Conservation (phyloP, 345 rosid genomes). For the Eucalyptus grandis region DNA sequence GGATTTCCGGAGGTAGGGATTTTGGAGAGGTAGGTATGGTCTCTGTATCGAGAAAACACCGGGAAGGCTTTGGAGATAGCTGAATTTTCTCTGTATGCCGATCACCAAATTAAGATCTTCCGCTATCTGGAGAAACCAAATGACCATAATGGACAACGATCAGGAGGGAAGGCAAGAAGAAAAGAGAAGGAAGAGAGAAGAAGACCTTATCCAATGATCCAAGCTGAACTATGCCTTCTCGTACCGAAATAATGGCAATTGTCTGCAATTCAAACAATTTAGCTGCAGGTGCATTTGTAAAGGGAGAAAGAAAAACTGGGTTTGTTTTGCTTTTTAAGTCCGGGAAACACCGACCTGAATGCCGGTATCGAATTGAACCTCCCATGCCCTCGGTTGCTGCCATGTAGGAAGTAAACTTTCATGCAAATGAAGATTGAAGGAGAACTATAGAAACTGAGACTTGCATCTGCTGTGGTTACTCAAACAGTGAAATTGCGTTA, state of each 20-base stretch:
- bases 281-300: not conserved
- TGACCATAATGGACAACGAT: not conserved
- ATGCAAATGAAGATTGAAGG: not conserved
- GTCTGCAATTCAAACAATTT: conserved; percentile 29
- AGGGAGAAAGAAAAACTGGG: not conserved
- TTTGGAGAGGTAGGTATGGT: conserved; percentile 34
- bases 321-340: not conserved
- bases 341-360: conserved; percentile 32
- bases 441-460: not conserved
- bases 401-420: not conserved
- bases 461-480: not conserved
- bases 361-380: conserved; percentile 54
- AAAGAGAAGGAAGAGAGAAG: not conserved
- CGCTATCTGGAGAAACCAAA: conserved; percentile 12
- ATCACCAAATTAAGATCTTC: conserved; percentile 65
- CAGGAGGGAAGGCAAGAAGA: not conserved
- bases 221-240: conserved; percentile 66
- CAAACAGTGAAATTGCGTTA: not conserved
- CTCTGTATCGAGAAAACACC: conserved; percentile 51
- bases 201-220: conserved; percentile 62
- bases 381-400: conserved; percentile 74
- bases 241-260: conserved; percentile 57
- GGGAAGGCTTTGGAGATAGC: conserved; percentile 61
- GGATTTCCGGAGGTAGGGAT: conserved; percentile 27
- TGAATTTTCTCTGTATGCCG: conserved; percentile 51